Evolutionary conservation across 768 basidiomycete species (phyloP), one percentile per base, ranked within the genome.

Genomic region (Trametes sanguinea): DNA sequence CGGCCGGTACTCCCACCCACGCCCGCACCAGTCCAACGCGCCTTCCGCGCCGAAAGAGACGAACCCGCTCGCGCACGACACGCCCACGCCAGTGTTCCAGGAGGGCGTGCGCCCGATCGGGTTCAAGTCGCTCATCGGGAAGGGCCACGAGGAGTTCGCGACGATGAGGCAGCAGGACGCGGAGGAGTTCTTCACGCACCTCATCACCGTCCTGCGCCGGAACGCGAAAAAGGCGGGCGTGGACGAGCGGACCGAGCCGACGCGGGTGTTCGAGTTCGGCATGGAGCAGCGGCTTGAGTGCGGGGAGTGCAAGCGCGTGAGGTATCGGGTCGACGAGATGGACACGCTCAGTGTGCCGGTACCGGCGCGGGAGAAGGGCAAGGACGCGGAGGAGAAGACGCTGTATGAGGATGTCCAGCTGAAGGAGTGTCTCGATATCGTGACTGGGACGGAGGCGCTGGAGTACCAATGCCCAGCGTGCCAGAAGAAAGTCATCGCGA

Each of bases 121-220:
- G 64, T 94, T 98, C 80, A 98, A 98, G 74, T 77, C 86, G 4
- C 83, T 98, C 9, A 85, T 98, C 39, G 96, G 96, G 2, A 92
- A 90, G 66, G 94, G 93, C 1, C 97, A 98, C 69, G 84, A 84
- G 35, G 97, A 98, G 75, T 98, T 98, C 69, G 80, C 90, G 37
- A 98, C 95, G 50, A 98, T 98, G 95, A 83, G 85, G 54, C 96
- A 99, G 74, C 97, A 98, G 71, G 97, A 99, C 69, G 87, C 95
- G 5, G 94, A 96, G 70, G 96, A 98, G 75, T 98, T 98, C 77
- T 81, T 99, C 56, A 82, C 85, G 39, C 85, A 96, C 74, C 76
- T 98, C 2, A 68, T 98, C 54, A 87, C 85, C 4, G 79, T 84
- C 17, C 74, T 99, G 11, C 80, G 92, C 60, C 79, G 89, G 66